Percentiles rank a stretch among this genome's conserved stretches.
phyloP scores from a whole-genome alignment of 257 asterid species.

The Eucommia ulmoides region DNA sequence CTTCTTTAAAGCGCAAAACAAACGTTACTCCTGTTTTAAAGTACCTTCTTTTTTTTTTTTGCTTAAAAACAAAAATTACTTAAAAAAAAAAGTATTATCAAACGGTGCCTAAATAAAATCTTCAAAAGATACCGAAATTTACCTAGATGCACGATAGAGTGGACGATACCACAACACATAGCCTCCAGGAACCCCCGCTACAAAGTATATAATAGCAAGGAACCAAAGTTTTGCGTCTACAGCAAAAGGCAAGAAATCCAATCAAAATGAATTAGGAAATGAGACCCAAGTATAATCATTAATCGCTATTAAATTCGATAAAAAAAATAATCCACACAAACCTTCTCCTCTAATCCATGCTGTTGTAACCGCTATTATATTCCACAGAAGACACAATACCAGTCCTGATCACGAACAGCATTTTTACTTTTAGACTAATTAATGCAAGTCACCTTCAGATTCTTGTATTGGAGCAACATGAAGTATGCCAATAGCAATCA shows the following conservation, averaged over 20 bases:
- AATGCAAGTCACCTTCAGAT: not conserved
- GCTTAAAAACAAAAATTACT: too few species aligned
- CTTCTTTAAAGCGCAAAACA: too few species aligned
- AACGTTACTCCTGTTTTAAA: too few species aligned
- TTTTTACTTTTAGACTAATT: not conserved
- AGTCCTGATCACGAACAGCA: conserved; percentile 3
- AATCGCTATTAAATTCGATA: not conserved
- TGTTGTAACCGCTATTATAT: conserved; percentile 2
- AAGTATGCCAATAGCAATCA: not conserved
- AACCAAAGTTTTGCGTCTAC: conserved; percentile 59
- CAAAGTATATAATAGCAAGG: conserved; percentile 86
- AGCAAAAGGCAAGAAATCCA: not conserved
- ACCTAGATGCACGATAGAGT: conserved; percentile 92
- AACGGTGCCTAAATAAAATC: too few species aligned
- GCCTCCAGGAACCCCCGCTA: conserved; percentile 94
- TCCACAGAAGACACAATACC: conserved; percentile 5
- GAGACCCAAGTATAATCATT: not conserved
- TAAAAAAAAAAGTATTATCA: too few species aligned
- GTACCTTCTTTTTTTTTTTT: too few species aligned
- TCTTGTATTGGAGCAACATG: not conserved
- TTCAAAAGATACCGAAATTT: conserved; percentile 9
- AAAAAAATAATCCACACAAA: not conserved
- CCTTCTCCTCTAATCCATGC: conserved; percentile 13
- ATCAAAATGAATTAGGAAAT: too few species aligned
- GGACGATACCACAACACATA: conserved; percentile 95